Evolutionary conservation across 2,329 filamentous ascomycete species (phyloP).

Genomic region (Diaporthe caulivora): DNA sequence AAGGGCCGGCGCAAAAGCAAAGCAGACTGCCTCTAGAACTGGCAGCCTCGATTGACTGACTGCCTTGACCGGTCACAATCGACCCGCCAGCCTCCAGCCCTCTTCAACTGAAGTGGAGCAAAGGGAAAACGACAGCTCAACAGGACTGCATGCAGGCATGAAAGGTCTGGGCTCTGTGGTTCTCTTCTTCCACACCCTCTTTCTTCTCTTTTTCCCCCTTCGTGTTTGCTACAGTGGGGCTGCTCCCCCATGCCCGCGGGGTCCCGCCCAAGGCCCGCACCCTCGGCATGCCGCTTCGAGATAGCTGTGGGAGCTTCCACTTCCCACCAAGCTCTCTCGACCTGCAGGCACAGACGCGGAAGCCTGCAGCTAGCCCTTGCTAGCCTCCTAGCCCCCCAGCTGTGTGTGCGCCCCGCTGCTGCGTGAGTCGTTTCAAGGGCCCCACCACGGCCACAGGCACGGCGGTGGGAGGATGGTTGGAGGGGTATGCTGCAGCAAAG

Average conservation of each 20-base stretch:
- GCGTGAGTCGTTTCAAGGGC: constrained; percentile 26
- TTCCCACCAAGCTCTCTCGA: not conserved
- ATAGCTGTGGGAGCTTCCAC: not conserved
- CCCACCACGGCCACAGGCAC: not conserved
- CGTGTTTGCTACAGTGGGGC: constrained; percentile 23
- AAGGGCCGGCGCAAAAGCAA: not conserved
- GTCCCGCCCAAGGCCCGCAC: not conserved
- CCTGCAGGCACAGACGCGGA: not conserved
- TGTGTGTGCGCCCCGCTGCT: not conserved
- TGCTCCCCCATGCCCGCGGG: constrained; percentile 12
- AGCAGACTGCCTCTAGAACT: not conserved
- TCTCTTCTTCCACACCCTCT: no score
- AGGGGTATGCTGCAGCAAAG: no score
- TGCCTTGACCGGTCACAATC: constrained; percentile 19
- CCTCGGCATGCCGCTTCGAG: not conserved
- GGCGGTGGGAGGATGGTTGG: not conserved
- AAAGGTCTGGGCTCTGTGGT: constrained; percentile 7
- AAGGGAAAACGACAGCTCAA: not conserved
- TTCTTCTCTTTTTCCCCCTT: not conserved
- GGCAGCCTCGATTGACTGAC: not conserved
- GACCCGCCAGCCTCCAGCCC: not conserved
- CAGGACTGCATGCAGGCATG: not conserved
- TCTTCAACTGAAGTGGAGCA: not conserved
- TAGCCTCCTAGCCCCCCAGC: not conserved
- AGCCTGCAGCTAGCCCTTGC: not conserved